A percentile compares a stretch with the other conserved stretches of the same genome.
These are phyloP conservation scores for Crithidia bombi DNA, from an alignment of 208 protist species.

Conservation along the genomic window DNA sequence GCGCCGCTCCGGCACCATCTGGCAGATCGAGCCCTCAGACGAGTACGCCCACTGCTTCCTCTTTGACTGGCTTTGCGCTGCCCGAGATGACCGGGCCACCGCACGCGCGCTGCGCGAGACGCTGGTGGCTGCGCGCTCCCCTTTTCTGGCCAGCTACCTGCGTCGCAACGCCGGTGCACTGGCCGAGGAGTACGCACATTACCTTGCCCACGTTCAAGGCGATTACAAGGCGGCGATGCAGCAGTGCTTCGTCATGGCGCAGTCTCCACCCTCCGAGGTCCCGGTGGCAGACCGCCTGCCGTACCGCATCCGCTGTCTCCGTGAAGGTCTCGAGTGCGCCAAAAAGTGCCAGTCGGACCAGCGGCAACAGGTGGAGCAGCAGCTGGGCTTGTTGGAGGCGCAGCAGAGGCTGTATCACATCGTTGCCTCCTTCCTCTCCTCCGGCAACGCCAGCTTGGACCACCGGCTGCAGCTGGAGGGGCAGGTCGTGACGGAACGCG, in stretches of 20 bases:
- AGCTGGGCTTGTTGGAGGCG: slow-evolving; percentile 65
- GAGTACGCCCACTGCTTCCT: slow-evolving; percentile 86
- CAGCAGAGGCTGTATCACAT: slow-evolving; percentile 74
- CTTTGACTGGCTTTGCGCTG: slow-evolving; percentile 83
- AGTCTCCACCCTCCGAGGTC: slow-evolving; percentile 60
- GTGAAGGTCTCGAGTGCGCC: slow-evolving; percentile 77
- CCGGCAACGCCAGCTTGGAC: slow-evolving; percentile 54
- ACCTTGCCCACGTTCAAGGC: slow-evolving; percentile 64
- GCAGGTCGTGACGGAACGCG: slow-evolving; percentile 58
- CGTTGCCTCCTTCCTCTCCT: slow-evolving; percentile 67
- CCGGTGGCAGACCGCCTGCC: slow-evolving; percentile 71
- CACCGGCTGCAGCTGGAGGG: slow-evolving; percentile 43
- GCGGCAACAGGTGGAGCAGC: slow-evolving; percentile 64
- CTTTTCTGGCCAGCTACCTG: slow-evolving; percentile 77
- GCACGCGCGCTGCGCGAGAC: slow-evolving; percentile 67
- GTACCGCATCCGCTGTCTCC: slow-evolving; percentile 70
- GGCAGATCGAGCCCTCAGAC: slow-evolving; percentile 84
- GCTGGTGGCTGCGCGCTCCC: slow-evolving; percentile 62
- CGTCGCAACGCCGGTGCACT: slow-evolving; percentile 56
- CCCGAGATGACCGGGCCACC: slow-evolving; percentile 62
- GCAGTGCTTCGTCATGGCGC: slow-evolving; percentile 71
- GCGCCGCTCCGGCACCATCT: slow-evolving; percentile 79
- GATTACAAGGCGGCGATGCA: slow-evolving; percentile 76
- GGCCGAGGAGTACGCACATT: slow-evolving; percentile 82
- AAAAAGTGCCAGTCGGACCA: slow-evolving; percentile 74